phyloP scores from a whole-genome alignment of 106 monocot species.

The Platanthera guangdongensis region DNA sequence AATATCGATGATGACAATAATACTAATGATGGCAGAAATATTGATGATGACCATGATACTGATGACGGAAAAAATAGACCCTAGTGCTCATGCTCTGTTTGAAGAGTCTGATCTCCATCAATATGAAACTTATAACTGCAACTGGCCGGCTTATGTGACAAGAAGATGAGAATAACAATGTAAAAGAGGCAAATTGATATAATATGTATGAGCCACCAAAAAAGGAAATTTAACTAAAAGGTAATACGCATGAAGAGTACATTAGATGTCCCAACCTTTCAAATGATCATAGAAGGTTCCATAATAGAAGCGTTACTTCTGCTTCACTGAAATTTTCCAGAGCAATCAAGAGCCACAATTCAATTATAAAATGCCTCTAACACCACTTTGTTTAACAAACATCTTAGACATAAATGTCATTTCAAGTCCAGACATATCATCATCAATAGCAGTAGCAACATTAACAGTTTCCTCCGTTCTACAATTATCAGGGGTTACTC shows the following conservation, averaged over 20 bases:
- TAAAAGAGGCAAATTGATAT: not conserved
- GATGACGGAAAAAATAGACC: too few species aligned
- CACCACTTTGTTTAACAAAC: not conserved
- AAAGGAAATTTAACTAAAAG: not conserved
- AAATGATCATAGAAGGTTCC: not conserved
- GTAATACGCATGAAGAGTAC: not conserved
- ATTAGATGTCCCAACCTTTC: not conserved
- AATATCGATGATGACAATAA: too few species aligned
- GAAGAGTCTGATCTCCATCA: too few species aligned
- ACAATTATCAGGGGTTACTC: not conserved
- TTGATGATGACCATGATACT: too few species aligned
- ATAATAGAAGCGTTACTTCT: not conserved
- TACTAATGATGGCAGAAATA: too few species aligned
- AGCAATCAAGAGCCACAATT: not conserved
- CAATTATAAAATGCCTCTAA: not conserved
- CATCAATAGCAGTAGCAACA: not conserved
- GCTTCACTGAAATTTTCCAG: not conserved
- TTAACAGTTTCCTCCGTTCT: not conserved
- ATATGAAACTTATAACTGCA: not conserved
- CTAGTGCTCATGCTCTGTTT: too few species aligned
- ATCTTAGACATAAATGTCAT: not conserved
- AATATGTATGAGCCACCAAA: not conserved
- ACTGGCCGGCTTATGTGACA: not conserved
- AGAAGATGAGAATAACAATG: not conserved
- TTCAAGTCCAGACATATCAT: not conserved